Percentiles rank a stretch among this genome's conserved stretches.
Conservation (phyloP, 1,284 basidiomycete species). For the Ceratobasidium sp. region DNA sequence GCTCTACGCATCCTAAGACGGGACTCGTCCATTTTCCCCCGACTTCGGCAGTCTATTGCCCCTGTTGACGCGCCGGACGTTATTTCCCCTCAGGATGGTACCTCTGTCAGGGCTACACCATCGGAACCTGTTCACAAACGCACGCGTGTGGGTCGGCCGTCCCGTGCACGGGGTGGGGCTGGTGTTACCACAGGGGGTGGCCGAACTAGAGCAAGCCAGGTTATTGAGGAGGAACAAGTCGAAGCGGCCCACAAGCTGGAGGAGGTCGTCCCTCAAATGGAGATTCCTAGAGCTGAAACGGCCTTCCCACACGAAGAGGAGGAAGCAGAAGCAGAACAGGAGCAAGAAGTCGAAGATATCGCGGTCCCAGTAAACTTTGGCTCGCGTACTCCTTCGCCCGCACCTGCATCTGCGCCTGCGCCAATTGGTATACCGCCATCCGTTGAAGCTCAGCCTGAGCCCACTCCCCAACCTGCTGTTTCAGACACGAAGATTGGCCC, state of each 20-base stretch:
- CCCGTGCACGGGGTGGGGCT: conserved; percentile 32
- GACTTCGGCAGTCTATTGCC: conserved; percentile 12
- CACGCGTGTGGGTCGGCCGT: conserved; percentile 34
- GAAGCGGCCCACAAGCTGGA: background rate
- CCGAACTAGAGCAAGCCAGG: background rate
- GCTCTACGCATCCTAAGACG: conserved; percentile 34
- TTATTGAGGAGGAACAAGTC: conserved; percentile 22
- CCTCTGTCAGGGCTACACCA: background rate
- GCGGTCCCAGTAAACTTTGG: conserved; percentile 39
- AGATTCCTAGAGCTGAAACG: background rate
- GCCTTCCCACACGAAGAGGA: background rate
- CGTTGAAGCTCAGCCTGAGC: background rate
- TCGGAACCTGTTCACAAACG: conserved; percentile 32
- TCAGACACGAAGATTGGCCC: background rate
- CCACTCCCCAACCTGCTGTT: background rate
- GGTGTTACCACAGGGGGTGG: background rate
- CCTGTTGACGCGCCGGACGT: background rate
- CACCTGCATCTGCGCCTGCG: background rate
- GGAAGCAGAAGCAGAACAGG: background rate
- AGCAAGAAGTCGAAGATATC: conserved; percentile 12
- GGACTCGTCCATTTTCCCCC: conserved; percentile 33
- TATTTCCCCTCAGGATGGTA: background rate
- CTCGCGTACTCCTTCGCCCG: conserved; percentile 33
- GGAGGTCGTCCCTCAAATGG: background rate
- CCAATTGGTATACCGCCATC: background rate